Evolutionary conservation across 1,284 basidiomycete species (phyloP).

Genomic region (Termitomyces sp.): DNA sequence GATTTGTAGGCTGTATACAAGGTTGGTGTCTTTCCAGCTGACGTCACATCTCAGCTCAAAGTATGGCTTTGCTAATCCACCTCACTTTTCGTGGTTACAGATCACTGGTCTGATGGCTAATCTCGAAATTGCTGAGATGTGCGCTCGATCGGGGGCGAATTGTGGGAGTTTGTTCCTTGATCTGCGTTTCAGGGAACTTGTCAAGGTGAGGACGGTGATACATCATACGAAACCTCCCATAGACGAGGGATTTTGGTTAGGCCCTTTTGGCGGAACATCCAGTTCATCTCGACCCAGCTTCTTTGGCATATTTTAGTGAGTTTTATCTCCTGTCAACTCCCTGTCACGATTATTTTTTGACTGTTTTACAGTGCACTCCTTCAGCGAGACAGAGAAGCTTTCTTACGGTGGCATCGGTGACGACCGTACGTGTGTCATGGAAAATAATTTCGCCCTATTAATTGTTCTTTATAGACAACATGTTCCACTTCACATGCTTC

Average conservation of each 20-base stretch:
- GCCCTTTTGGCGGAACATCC: conserved; percentile 66
- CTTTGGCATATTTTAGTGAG: conserved; percentile 71
- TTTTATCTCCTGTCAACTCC: conserved; percentile 6
- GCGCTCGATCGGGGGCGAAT: conserved; percentile 75
- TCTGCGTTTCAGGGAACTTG: conserved; percentile 73
- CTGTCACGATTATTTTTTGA: conserved; percentile 9
- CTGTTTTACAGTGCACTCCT: conserved; percentile 56
- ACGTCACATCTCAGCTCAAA: conserved; percentile 1
- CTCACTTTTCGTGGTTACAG: conserved; percentile 22
- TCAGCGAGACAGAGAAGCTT: conserved; percentile 81
- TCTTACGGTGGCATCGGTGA: conserved; percentile 65
- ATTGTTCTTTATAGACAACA: conserved; percentile 46
- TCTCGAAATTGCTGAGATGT: conserved; percentile 82
- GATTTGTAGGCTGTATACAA: conserved; percentile 62
- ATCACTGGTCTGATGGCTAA: conserved; percentile 70
- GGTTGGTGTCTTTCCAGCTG: conserved; percentile 22
- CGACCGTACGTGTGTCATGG: conserved; percentile 48
- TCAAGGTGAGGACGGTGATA: conserved; percentile 40
- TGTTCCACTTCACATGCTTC: conserved; percentile 81
- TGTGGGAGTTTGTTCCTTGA: conserved; percentile 82
- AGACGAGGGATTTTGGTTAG: conserved; percentile 19
- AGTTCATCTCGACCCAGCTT: conserved; percentile 70
- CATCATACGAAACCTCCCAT: neutral
- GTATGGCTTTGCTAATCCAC: neutral
- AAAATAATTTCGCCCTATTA: conserved; percentile 10